These are phyloP conservation scores for Oryza coarctata DNA, from an alignment of 176 grass and related monocot species.

Conservation along the genomic window DNA sequence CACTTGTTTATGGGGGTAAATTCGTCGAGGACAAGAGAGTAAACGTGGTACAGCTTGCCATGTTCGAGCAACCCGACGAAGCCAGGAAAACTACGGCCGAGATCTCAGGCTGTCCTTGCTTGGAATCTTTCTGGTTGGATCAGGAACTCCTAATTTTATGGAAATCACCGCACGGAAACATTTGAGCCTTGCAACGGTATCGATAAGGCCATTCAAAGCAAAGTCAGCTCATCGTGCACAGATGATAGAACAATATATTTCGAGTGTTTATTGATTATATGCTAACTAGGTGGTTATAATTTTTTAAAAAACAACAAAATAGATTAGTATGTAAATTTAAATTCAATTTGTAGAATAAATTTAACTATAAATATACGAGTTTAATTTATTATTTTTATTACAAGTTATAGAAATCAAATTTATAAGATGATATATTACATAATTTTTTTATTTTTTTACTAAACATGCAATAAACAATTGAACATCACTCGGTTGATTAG, in stretches of 20 bases:
- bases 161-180: conserved; percentile 1
- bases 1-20: not conserved
- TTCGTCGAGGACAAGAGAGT: not conserved
- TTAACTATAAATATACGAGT: too few species aligned
- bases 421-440: too few species aligned
- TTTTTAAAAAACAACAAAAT: too few species aligned
- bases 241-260: not conserved
- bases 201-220: conserved; percentile 7
- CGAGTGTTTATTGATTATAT: too few species aligned
- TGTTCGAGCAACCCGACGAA: conserved; percentile 16
- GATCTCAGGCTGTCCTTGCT: not conserved
- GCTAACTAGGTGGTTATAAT: too few species aligned
- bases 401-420: too few species aligned
- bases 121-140: conserved; percentile 25
- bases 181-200: not conserved
- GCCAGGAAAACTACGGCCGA: not conserved
- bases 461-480: too few species aligned
- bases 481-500: too few species aligned
- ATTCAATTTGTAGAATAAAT: too few species aligned
- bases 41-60: conserved; percentile 14
- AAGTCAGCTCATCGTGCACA: conserved; percentile 2
- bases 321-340: too few species aligned
- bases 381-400: too few species aligned
- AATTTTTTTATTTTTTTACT: too few species aligned
- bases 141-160: not conserved